Percentiles rank a stretch among this genome's conserved stretches.
Evolutionary conservation across 495 filamentous ascomycete genomes (phyloP).

Genomic region (Xylaria palmicola): DNA sequence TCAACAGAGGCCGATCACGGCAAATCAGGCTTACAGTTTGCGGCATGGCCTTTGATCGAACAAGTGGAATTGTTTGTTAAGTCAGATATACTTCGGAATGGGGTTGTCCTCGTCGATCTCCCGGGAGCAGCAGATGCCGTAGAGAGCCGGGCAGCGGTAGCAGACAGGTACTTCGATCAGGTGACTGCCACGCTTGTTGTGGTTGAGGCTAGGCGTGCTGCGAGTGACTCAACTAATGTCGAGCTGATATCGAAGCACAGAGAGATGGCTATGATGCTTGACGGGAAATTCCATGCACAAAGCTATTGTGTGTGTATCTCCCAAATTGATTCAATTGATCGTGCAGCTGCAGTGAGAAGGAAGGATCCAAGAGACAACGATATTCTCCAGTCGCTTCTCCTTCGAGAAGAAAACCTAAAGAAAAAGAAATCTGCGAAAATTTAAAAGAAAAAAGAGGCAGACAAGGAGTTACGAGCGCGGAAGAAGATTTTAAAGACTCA

Average conservation of each 20-base stretch:
- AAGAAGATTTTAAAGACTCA: too few species aligned
- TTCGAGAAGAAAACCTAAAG: too few species aligned
- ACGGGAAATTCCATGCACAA: slow-evolving; percentile 22
- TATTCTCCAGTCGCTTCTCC: slow-evolving; percentile 4
- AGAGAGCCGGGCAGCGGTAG: slow-evolving; percentile 20
- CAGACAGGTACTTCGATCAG: slow-evolving; percentile 17
- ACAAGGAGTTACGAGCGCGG: too few species aligned
- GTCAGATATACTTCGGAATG: slow-evolving; percentile 20
- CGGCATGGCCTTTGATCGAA: slow-evolving; percentile 26
- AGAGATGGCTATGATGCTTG: slow-evolving; percentile 27
- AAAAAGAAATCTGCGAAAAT: too few species aligned
- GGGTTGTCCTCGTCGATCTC: slow-evolving; percentile 25
- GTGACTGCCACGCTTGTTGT: slow-evolving; percentile 21
- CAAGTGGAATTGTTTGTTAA: slow-evolving; percentile 25
- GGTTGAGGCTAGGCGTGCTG: slow-evolving; percentile 20
- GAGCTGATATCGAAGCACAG: slow-evolving; percentile 25
- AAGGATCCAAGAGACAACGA: background rate
- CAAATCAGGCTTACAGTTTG: background rate
- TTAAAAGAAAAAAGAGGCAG: too few species aligned
- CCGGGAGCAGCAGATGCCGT: slow-evolving; percentile 26
- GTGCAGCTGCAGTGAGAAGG: slow-evolving; percentile 7
- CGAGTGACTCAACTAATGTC: slow-evolving; percentile 23
- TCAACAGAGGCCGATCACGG: background rate
- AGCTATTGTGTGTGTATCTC: slow-evolving; percentile 25
- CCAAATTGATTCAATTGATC: slow-evolving; percentile 26